A percentile compares a stretch with the other conserved stretches of the same genome.
Conservation (phyloP, 495 filamentous ascomycete species). For the Neurospora sp. region DNA sequence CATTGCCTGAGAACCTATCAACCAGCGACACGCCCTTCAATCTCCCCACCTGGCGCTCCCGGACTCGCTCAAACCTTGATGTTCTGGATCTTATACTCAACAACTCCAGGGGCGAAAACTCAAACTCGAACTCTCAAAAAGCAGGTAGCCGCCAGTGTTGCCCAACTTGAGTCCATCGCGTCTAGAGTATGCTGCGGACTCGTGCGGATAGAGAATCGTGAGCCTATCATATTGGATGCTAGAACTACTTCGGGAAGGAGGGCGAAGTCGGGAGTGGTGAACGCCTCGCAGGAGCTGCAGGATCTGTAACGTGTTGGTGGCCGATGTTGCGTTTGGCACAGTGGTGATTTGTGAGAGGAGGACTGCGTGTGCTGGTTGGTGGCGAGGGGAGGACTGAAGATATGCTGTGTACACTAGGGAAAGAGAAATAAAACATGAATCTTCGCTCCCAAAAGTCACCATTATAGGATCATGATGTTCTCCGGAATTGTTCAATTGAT, state of each 20-base stretch:
- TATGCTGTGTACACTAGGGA: neutral
- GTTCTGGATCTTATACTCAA: no score
- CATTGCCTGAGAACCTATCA: no score
- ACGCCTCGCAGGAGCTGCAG: neutral
- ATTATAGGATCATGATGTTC: no score
- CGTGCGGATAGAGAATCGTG: no score
- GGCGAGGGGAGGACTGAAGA: neutral
- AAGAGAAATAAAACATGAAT: neutral
- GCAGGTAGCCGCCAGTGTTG: neutral
- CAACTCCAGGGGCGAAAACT: no score
- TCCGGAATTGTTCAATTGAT: no score
- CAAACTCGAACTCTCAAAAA: neutral
- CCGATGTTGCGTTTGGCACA: neutral
- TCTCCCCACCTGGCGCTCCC: no score
- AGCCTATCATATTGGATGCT: neutral
- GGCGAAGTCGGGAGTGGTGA: no score
- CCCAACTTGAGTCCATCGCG: neutral
- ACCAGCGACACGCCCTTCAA: no score
- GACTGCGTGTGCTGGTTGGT: neutral
- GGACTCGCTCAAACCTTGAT: no score
- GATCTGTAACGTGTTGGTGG: neutral
- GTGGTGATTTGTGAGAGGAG: neutral
- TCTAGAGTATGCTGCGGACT: neutral
- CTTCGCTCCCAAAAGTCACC: no score
- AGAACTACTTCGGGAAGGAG: neutral